Evolutionary conservation across 2,329 filamentous ascomycete species (phyloP).

Genomic region (Mariannaea elegans): DNA sequence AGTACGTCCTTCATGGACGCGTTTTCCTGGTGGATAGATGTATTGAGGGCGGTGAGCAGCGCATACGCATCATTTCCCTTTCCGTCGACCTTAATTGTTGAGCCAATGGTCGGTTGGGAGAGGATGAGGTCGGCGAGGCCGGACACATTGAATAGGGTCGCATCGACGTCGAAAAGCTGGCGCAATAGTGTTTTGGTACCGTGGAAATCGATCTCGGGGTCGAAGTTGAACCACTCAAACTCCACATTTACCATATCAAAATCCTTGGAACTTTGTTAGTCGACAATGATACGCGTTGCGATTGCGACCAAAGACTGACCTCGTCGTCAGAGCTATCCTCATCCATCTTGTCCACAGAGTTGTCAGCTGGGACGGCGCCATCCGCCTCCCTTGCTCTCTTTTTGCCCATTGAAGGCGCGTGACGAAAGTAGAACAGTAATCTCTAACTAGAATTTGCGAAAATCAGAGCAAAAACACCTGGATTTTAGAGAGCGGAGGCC

Average conservation of each 20-base stretch:
- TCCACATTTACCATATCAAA: conserved; percentile 94
- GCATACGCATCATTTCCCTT: conserved; percentile 93
- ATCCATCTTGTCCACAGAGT: conserved; percentile 59
- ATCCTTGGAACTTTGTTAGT: conserved; percentile 65
- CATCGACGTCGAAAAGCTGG: conserved; percentile 91
- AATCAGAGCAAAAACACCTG: conserved; percentile 13
- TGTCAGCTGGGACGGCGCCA: conserved; percentile 50
- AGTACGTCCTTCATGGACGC: conserved; percentile 75
- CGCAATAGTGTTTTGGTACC: conserved; percentile 89
- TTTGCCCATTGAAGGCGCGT: conserved; percentile 53
- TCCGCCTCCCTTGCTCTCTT: conserved; percentile 59
- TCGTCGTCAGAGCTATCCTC: conserved; percentile 64
- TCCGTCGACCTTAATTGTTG: conserved; percentile 96
- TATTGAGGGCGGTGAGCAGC: conserved; percentile 87
- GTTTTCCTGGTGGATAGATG: conserved; percentile 80
- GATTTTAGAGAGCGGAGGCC: too few species aligned
- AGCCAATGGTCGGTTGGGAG: conserved; percentile 86
- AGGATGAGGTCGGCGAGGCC: conserved; percentile 86
- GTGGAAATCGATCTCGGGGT: conserved; percentile 90
- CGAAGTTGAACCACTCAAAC: conserved; percentile 99
- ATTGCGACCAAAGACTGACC: conserved; percentile 45
- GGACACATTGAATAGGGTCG: conserved; percentile 86
- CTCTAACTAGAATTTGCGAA: neutral
- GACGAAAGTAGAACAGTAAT: neutral
- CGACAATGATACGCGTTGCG: conserved; percentile 12